A percentile compares a stretch with the other conserved stretches of the same genome.
phyloP scores from a whole-genome alignment of 441 rosid species.

The Macaranga tanarius region DNA sequence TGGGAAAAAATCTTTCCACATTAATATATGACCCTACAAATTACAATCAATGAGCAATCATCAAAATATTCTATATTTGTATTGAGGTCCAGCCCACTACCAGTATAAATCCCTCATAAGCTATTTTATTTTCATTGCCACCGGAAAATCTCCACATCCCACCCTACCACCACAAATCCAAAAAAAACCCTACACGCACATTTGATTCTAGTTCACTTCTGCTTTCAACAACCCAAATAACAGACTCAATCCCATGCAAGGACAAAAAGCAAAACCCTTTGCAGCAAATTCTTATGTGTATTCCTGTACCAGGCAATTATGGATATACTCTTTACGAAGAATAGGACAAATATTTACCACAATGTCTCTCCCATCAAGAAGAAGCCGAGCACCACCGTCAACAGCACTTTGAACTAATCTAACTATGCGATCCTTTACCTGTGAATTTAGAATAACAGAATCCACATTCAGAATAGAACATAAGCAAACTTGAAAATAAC shows the following conservation, averaged over 20 bases:
- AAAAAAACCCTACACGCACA: background rate
- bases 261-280: background rate
- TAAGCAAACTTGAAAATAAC: background rate
- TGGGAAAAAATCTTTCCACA: background rate
- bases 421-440: slow-evolving; percentile 83
- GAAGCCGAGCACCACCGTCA: slow-evolving; percentile 68
- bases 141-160: background rate
- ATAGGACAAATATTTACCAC: slow-evolving; percentile 44
- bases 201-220: background rate
- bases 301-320: slow-evolving; percentile 8
- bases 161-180: background rate
- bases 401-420: slow-evolving; percentile 70
- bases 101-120: background rate
- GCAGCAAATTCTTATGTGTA: background rate
- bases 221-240: background rate
- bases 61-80: background rate
- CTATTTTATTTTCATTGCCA: background rate
- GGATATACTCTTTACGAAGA: background rate
- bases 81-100: background rate
- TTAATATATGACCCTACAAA: background rate
- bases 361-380: slow-evolving; percentile 82
- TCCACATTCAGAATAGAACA: background rate
- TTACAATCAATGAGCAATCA: background rate
- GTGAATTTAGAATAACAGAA: slow-evolving; percentile 22
- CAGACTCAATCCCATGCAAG: background rate